Evolutionary conservation across 805 yeast genomes (phyloP).

Genomic region (Cephaloascus albidus): DNA sequence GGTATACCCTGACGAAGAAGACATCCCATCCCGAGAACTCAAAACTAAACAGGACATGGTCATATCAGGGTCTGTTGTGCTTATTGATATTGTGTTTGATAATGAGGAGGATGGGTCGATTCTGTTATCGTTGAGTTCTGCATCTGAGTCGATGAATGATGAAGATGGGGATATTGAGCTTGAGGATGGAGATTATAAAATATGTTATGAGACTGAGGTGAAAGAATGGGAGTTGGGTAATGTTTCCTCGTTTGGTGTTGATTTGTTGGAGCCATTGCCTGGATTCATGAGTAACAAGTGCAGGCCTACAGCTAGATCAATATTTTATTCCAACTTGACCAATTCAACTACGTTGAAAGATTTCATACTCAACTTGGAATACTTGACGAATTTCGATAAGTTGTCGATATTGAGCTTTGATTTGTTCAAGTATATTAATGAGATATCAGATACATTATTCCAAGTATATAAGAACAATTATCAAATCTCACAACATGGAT

Average conservation of each 20-base stretch:
- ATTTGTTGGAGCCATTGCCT: slow-evolving; percentile 1
- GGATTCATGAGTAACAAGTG: not conserved
- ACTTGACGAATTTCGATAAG: not conserved
- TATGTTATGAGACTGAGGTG: not conserved
- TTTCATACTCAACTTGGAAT: not conserved
- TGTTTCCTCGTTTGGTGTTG: not conserved
- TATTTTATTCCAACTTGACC: not conserved
- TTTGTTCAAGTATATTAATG: not conserved
- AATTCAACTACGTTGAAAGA: not conserved
- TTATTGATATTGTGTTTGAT: not conserved
- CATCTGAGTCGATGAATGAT: slow-evolving; percentile 1
- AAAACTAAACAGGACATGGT: not conserved
- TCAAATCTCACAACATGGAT: too few relatives aligned
- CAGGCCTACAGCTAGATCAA: not conserved
- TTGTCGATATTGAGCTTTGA: not conserved
- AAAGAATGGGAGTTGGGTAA: slow-evolving; percentile 1
- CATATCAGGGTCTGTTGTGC: not conserved
- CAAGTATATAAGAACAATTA: not conserved
- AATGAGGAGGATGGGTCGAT: not conserved
- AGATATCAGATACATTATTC: not conserved
- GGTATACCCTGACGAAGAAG: not conserved
- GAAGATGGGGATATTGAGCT: not conserved
- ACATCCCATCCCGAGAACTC: too few relatives aligned
- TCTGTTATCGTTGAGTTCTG: slow-evolving; percentile 3
- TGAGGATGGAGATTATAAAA: not conserved